Conservation (phyloP, 208 protist genomes). For the Wallacemonas sp. region DNA sequence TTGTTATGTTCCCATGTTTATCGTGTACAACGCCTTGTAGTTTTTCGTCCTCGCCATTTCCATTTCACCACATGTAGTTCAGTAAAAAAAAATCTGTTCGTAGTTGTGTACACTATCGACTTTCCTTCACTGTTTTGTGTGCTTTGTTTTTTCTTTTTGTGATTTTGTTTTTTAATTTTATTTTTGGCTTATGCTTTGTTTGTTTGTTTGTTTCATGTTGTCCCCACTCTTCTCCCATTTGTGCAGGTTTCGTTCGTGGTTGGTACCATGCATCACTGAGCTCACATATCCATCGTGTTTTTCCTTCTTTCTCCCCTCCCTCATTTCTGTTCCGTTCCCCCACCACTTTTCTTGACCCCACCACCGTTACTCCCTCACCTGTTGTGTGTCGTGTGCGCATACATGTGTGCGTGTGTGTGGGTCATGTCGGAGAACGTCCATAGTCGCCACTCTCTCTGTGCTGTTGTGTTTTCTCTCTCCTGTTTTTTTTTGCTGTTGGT, state of each 20-base stretch:
- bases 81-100: too few species aligned
- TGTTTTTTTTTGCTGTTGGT: neutral
- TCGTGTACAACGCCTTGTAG: too few species aligned
- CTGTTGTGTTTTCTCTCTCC: neutral
- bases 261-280: neutral
- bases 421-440: neutral
- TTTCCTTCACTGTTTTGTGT: too few species aligned
- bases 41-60: too few species aligned
- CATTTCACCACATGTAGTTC: too few species aligned
- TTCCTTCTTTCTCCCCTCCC: conserved; percentile 2
- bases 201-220: neutral
- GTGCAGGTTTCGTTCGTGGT: neutral
- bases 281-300: neutral
- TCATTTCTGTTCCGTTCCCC: conserved; percentile 12
- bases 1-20: too few species aligned
- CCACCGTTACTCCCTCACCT: neutral
- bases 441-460: neutral
- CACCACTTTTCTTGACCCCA: neutral
- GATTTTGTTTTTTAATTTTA: too few species aligned
- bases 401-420: conserved; percentile 2
- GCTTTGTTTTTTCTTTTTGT: too few species aligned
- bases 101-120: too few species aligned
- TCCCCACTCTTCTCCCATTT: neutral
- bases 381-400: neutral
- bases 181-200: neutral